Evolutionary conservation across 2,329 filamentous ascomycete species (phyloP), one percentile per base, ranked within the genome.

Genomic region (Tolypocladium pustulatum): DNA sequence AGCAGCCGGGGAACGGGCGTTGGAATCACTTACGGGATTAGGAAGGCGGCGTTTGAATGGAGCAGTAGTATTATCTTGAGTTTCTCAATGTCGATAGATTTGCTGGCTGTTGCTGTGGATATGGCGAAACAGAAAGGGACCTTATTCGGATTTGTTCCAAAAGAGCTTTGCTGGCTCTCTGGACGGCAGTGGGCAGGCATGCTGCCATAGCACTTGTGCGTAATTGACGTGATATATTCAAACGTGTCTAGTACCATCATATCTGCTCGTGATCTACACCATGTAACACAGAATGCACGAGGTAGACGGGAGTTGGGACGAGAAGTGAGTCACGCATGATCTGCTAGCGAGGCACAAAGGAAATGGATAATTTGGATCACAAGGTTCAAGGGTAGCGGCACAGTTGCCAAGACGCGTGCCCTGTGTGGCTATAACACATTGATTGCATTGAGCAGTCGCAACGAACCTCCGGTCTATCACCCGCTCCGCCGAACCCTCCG

Each of bases 1-100:
- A 71, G 61, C 66, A 72, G 62, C 61, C 73, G 22, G 69, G 69
- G 17, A 77, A 75, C 51, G 70, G 71, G 41, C 72, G 78, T 58
- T 79, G 74, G 73, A 70, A 71, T 32, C 75, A 78, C 60, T 69
- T 82, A 36, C 70, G 77, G 51, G 77, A 80, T 34, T 68, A 52
- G 54, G 60, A 61, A 61, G 17, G 51, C 20, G 36, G 46, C 40
- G 34, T 40, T 22, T 46, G 59, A 61, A 13, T 2, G 2, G 58
- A 62, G 30, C 12, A 20, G 30, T 4, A 53, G 13, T 15, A 15
- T 22, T 15, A 36, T 20, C 8, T 22, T 22, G 49, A n/a, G 30
- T n/a, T 36, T 36, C 8, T 53, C 20, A 17, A n/a, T n/a, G 17
- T 34, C n/a, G 20, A 36, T 53, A 34, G 30, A 34, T 36, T 36